phyloP scores from a whole-genome alignment of 768 basidiomycete species.

The Auricularia sp. region DNA sequence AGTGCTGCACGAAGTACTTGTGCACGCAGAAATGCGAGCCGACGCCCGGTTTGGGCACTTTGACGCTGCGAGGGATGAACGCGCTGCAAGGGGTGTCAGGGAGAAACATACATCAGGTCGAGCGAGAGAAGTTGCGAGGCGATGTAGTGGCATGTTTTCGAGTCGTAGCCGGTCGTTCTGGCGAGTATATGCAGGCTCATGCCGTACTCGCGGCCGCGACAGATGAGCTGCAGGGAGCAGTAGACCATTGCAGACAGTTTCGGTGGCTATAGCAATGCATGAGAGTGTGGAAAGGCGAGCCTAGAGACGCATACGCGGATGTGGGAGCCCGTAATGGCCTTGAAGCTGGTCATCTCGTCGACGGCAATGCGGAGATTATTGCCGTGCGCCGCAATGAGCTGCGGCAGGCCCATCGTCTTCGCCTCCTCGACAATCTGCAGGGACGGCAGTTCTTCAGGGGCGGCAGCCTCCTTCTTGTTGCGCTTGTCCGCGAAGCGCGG shows the following conservation, averaged over 20 bases:
- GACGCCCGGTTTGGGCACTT: slow-evolving; percentile 67
- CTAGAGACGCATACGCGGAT: slow-evolving; percentile 46
- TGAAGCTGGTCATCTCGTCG: slow-evolving; percentile 63
- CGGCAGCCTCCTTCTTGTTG: slow-evolving; percentile 42
- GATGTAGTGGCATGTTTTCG: slow-evolving; percentile 84
- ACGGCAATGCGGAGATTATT: slow-evolving; percentile 62
- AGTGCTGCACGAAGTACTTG: slow-evolving; percentile 72
- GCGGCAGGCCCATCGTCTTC: slow-evolving; percentile 42
- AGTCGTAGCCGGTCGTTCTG: slow-evolving; percentile 70
- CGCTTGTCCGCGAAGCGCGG: slow-evolving; percentile 60
- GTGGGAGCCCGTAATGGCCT: slow-evolving; percentile 78
- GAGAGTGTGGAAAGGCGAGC: not conserved
- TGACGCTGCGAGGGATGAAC: slow-evolving; percentile 39
- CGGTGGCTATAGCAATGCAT: slow-evolving; percentile 39
- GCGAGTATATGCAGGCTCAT: slow-evolving; percentile 72
- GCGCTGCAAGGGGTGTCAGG: not conserved
- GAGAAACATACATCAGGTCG: slow-evolving; percentile 51
- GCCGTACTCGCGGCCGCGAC: slow-evolving; percentile 69
- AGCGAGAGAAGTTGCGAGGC: slow-evolving; percentile 66
- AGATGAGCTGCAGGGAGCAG: slow-evolving; percentile 71
- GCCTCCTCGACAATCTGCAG: slow-evolving; percentile 50
- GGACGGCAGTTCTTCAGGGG: slow-evolving; percentile 6
- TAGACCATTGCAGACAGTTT: slow-evolving; percentile 83
- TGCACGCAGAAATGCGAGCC: slow-evolving; percentile 74
- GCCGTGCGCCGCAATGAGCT: slow-evolving; percentile 49